phyloP scores from a whole-genome alignment of 75 land plant species.

The Azolla pinnata region DNA sequence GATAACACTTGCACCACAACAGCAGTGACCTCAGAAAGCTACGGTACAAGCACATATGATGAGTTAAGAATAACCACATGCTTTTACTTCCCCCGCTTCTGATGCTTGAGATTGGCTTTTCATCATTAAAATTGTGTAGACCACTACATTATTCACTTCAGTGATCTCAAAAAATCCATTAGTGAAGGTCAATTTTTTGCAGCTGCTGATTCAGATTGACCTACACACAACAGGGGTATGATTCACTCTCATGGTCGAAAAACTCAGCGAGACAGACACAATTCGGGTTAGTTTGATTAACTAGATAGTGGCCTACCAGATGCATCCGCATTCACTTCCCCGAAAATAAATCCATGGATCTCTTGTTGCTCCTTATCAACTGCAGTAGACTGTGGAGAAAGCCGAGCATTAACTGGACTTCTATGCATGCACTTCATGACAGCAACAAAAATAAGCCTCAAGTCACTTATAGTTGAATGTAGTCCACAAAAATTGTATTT shows the following conservation, averaged over 20 bases:
- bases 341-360: constrained; percentile 26
- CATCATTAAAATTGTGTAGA: too few relatives aligned
- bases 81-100: too few relatives aligned
- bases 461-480: neutral
- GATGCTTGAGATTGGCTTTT: too few relatives aligned
- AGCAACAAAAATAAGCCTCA: neutral
- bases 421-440: constrained; percentile 1
- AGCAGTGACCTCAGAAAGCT: too few relatives aligned
- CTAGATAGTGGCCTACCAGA: neutral
- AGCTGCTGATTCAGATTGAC: too few relatives aligned
- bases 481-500: too few relatives aligned
- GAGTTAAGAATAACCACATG: too few relatives aligned
- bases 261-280: neutral
- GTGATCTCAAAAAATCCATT: too few relatives aligned
- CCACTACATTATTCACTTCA: too few relatives aligned
- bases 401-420: neutral
- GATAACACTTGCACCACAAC: too few relatives aligned
- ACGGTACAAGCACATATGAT: too few relatives aligned
- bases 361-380: constrained; percentile 26
- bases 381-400: constrained; percentile 7
- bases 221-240: neutral
- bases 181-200: too few relatives aligned
- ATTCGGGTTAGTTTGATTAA: neutral
- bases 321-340: constrained; percentile 11
- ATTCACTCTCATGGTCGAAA: neutral